Evolutionary conservation across 768 basidiomycete species (phyloP), one percentile per base, ranked within the genome.

Genomic region (Lactifluus hygrophoroides): DNA sequence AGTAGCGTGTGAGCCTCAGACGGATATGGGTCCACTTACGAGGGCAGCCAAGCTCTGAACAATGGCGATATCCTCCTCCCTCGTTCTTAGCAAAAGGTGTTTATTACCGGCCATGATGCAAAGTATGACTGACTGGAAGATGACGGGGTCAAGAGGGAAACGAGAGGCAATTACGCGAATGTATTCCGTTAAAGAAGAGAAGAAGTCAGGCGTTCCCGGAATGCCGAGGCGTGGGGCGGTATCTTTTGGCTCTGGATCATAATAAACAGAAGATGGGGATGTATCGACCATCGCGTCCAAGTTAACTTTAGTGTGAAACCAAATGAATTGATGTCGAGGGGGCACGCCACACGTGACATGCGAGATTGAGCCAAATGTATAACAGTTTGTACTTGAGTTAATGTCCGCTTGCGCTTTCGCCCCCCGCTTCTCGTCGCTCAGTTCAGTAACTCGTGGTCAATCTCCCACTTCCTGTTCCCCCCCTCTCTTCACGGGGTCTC

Each of bases 61-160:
- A 8, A 82, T 67, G 25, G 74, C 66, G 32, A 88, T 70, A 58
- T 90, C 88, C 54, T 87, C 84, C 61, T 84, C 82, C 11, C 74
- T 75, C 1, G 85, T 80, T 44, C 84, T 77, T 17, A 90, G 71
- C 55, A 90, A 75, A 28, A 90, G 71, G 67, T 88, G 76, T 61
- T 78, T 82, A 64, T 83, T 74, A 1, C 80, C 80, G 3, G 85
- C 76, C 35, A 86, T 71, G 47, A 89, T 73, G 67, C 80, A 86
- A 3, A 85, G 77, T 30, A 89, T 77, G 16, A 88, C 71, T 21
- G 84, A 81, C 67, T 84, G 85, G 21, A 88, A 70, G 42, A 88
- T 77, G 51, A 81, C 77, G 10, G 80, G 75, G 52, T 89, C 85
- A 3, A 87, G 56, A 8, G 84, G 83, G 16, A 84, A 67, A 49